Base-by-base conservation (phyloP, 2,329 filamentous ascomycete genomes). In the Furcasterigmium sp. region DNA sequence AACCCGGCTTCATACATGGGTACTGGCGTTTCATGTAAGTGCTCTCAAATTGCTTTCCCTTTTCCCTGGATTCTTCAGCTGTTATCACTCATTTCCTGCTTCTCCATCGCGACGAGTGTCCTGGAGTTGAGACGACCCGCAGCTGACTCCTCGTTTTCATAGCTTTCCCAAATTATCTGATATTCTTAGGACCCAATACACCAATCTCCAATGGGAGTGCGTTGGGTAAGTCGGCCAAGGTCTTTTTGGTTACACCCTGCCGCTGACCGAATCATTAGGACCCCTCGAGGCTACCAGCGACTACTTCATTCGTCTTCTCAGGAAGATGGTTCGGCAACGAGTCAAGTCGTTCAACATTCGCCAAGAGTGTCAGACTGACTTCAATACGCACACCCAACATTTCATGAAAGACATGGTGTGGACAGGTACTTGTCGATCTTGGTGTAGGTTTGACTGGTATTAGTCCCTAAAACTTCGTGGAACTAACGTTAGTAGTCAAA, bases 281-380 rank as follows among this genome's bases (percentile, higher is more conserved):
- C 48, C 53, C 8, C 43, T 58, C 5, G 56, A 58, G 37, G 53
- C 54, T 6, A 56, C 54, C 0, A 49, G 50, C 8, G 54, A 56
- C 36, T 57, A 57, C 35, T 58, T 58, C 26, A 47, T 56, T 10
- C 41, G 56, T n/a, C 44, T 56, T 9, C 15, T 58, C 8, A 46
- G 47, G 8, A 52, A 53, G 36, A 51, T 56, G 43, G 42, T 55
- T 17, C 41, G 51, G 9, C 48, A 57, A 4, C 23, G 39, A 8
- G 46, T 53, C 19, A 47, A 46, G 11, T 52, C 43, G 2, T 56
- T 54, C 40, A 38, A 52, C 18, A 51, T 56, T 7, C 45, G 44
- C 3, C 15, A 9, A 17, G 60, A 63, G 11, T 66, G 63, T 3
- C 64, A 75, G 11, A 51, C 51, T 2, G 73, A 76, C 42, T 77